Evolutionary conservation across 768 basidiomycete species (phyloP).

Genomic region (Glaciozyma antarctica): DNA sequence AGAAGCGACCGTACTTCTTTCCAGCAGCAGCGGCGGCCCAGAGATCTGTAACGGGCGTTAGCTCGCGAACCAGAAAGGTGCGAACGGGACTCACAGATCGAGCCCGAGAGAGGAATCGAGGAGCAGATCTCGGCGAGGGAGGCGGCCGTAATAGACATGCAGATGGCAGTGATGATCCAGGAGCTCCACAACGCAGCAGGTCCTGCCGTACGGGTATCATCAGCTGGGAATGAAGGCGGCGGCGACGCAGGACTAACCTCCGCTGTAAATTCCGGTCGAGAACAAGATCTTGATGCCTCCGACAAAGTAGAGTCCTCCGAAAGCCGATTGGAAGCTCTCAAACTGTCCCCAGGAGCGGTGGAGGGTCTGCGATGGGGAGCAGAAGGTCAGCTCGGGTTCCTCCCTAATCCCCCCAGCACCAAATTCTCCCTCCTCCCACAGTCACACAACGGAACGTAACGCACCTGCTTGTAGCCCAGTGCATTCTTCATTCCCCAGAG

Average conservation of each 20-base stretch:
- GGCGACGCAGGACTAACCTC: conserved; percentile 43
- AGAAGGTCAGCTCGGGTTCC: too few relatives aligned
- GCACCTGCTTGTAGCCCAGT: conserved; percentile 37
- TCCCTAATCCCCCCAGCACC: background rate
- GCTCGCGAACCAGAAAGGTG: conserved; percentile 39
- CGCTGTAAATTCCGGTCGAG: conserved; percentile 74
- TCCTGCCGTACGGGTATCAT: conserved; percentile 46
- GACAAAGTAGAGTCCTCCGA: conserved; percentile 79
- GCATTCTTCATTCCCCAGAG: conserved; percentile 36
- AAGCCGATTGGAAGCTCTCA: conserved; percentile 80
- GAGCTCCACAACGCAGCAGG: conserved; percentile 79
- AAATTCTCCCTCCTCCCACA: conserved; percentile 2
- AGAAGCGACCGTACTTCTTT: conserved; percentile 71
- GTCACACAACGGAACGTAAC: background rate
- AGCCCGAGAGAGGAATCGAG: conserved; percentile 45
- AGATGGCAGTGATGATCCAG: conserved; percentile 67
- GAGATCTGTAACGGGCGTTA: conserved; percentile 66
- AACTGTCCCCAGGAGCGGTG: conserved; percentile 74
- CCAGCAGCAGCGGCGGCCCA: conserved; percentile 95
- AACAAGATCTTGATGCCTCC: conserved; percentile 59
- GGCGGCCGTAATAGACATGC: conserved; percentile 78
- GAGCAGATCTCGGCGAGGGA: conserved; percentile 90
- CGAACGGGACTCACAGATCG: background rate
- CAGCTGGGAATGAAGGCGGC: too few relatives aligned
- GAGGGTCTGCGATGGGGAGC: conserved; percentile 73